Evolutionary conservation across 176 grass and related monocot species (phyloP).

Genomic region (Urochloa ruziziensis): DNA sequence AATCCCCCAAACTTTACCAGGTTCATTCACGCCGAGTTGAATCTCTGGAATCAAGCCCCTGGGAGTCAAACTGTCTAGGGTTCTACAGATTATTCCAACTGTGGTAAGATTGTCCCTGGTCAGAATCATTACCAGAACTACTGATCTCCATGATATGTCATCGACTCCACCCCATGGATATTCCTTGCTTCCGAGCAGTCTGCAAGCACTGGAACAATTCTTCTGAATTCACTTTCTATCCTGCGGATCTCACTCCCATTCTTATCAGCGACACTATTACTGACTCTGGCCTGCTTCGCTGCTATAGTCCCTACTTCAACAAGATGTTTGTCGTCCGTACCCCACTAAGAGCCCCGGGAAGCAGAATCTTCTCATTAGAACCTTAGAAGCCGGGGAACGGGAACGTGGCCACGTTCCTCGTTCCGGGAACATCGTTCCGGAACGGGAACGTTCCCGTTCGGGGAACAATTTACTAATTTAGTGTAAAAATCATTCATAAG

Average conservation of each 20-base stretch:
- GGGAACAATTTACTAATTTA: too few species aligned
- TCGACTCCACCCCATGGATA: not conserved
- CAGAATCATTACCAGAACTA: not conserved
- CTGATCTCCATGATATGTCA: not conserved
- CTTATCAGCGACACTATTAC: not conserved
- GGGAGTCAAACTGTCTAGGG: too few species aligned
- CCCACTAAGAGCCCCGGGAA: not conserved
- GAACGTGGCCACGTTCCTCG: too few species aligned
- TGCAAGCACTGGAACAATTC: not conserved
- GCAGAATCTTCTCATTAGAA: not conserved
- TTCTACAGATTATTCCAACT: too few species aligned
- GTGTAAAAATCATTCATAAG: too few species aligned
- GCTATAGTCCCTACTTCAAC: not conserved
- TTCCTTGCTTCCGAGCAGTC: not conserved
- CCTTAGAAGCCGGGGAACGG: too few species aligned
- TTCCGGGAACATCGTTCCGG: too few species aligned
- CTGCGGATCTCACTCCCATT: not conserved
- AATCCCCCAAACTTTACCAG: too few species aligned
- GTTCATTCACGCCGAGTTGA: too few species aligned
- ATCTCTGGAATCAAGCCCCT: too few species aligned
- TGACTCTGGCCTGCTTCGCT: not conserved
- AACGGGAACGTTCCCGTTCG: too few species aligned
- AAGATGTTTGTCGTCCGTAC: not conserved
- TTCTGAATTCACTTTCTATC: not conserved
- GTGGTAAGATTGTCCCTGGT: not conserved